Base-by-base conservation (phyloP, 1,139 yeast species). In the Torulaspora pretoriensis region DNA sequence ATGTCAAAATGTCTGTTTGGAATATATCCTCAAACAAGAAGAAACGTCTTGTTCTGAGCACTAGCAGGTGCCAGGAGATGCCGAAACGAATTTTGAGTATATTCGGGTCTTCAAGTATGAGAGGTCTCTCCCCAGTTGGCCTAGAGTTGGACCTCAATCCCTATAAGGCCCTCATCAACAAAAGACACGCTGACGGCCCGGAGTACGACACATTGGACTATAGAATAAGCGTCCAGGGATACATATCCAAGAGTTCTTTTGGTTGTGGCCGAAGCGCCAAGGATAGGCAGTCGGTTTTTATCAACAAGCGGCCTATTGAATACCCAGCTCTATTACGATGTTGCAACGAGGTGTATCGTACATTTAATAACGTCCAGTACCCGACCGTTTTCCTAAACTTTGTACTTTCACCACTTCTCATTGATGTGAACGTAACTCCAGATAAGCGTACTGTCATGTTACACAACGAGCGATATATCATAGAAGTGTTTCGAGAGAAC, bases 391-490 rank as follows among this genome's bases (percentile, higher is more conserved):
- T 89, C 1, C 58, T 87, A 2, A 74, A 94, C 61, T 55, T 92
- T 28, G 59, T 60, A 8, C 63, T 88, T 9, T 73, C 75, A 35
- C 72, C 83, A 0, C 58, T 63, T 17, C 68, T 71, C 17, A 64
- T 86, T 29, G 99, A 92, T 66, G 74, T 92, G 14, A 92, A 92
- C 64, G 83, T 94, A 1, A 81, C 96, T 0, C 98, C 98, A 0
- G 97, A 92, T 60, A 92, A 92, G 60, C 70, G 94, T 38, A 76
- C 80, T 2, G 72, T 92, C 2, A 60, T 87, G 54, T 61, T 92
- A 1, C 90, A 83, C 46, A 73, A 79, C 49, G 97, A 90, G 61
- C 64, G 66, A 4, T 63, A 67, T 10, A 61, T 89, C 1, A 56
- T 84, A 7, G 84, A 81, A 31, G 64, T 67, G 1, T 55, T 88